Conservation (phyloP, 768 basidiomycete genomes). For the Suillus americanus region DNA sequence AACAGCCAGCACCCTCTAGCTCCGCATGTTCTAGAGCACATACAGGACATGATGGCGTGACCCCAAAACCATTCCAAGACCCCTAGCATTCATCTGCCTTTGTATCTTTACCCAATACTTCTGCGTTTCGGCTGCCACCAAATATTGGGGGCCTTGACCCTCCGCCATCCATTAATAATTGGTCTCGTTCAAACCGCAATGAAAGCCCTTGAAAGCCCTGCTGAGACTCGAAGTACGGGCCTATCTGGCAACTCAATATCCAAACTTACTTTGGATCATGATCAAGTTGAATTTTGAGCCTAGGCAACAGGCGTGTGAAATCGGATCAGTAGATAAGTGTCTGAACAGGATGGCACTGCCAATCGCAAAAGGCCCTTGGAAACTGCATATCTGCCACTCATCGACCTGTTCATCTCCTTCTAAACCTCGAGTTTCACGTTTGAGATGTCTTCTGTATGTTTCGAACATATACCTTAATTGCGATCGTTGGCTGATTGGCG, state of each 20-base stretch:
- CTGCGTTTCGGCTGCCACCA: neutral
- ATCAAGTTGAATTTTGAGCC: neutral
- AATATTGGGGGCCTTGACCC: neutral
- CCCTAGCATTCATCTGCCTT: neutral
- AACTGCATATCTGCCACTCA: constrained; percentile 14
- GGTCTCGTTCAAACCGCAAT: neutral
- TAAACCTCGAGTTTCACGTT: constrained; percentile 6
- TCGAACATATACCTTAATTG: neutral
- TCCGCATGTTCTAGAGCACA: neutral
- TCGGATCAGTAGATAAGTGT: constrained; percentile 45
- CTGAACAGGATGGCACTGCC: constrained; percentile 18
- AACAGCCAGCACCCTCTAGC: neutral
- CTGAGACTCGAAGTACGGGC: neutral
- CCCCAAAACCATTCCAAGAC: neutral
- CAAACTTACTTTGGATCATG: neutral
- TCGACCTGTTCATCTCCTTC: constrained; percentile 10
- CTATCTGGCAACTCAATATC: neutral
- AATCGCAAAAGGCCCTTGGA: constrained; percentile 11
- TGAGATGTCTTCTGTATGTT: constrained; percentile 56
- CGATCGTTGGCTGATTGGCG: constrained; percentile 5
- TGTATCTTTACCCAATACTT: too few species aligned
- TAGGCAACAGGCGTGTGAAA: constrained; percentile 57
- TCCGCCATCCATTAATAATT: neutral
- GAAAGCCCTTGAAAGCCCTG: neutral
- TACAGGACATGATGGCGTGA: neutral